Percentiles rank a stretch among this genome's conserved stretches.
Conservation (phyloP, 1,284 basidiomycete genomes). For the Puccinia polysora region DNA sequence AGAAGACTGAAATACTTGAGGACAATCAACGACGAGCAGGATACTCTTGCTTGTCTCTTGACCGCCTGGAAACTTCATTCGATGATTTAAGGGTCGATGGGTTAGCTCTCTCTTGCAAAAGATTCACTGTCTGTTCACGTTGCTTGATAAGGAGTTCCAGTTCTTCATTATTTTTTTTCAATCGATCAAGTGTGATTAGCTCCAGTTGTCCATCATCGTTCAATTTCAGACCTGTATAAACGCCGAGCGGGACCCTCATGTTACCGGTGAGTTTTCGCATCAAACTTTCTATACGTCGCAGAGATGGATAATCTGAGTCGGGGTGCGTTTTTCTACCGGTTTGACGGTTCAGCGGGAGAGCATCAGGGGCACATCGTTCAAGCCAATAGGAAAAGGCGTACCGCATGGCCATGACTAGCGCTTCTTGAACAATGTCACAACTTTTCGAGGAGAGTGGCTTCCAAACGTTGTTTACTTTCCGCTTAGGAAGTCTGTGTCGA, state of each 20-base stretch:
- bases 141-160: slow-evolving; percentile 12
- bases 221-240: slow-evolving; percentile 25
- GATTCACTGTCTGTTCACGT: too few relatives aligned
- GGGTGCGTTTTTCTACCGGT: neutral
- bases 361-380: neutral
- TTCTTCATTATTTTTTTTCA: slow-evolving; percentile 21
- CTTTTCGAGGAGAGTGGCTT: slow-evolving; percentile 35
- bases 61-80: too few relatives aligned
- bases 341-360: neutral
- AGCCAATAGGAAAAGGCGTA: neutral
- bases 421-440: slow-evolving; percentile 26
- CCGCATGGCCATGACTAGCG: slow-evolving; percentile 8
- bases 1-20: too few relatives aligned
- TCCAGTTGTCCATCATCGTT: neutral
- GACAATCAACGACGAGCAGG: too few relatives aligned
- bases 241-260: slow-evolving; percentile 35
- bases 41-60: too few relatives aligned
- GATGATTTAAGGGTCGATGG: too few relatives aligned
- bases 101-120: too few relatives aligned
- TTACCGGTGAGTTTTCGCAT: neutral
- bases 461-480: slow-evolving; percentile 33
- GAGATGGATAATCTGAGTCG: slow-evolving; percentile 6
- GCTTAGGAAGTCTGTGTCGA: slow-evolving; percentile 23
- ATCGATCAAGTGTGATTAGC: neutral
- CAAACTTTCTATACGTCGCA: slow-evolving; percentile 14